A percentile compares a stretch with the other conserved stretches of the same genome.
Conservation (phyloP, 306 rosid genomes). For the Malus asiatica region DNA sequence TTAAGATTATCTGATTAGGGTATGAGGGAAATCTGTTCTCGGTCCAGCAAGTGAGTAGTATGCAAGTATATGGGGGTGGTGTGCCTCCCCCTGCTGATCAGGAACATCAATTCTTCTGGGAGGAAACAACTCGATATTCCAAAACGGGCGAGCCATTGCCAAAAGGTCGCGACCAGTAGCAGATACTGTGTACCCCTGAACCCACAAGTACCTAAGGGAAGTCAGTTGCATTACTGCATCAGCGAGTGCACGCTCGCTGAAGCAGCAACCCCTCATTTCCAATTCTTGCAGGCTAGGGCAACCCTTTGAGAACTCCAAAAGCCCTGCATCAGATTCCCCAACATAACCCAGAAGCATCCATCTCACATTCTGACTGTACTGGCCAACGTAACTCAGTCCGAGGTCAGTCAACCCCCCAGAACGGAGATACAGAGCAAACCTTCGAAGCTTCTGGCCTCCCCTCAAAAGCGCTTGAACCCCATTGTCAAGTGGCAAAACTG, state of each 20-base stretch:
- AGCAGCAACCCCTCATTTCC: constrained; percentile 88
- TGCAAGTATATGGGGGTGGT: constrained; percentile 86
- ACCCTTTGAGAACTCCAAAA: constrained; percentile 63
- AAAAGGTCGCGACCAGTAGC: constrained; percentile 56
- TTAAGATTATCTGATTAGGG: background rate
- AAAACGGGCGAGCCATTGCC: constrained; percentile 75
- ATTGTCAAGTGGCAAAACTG: constrained; percentile 88
- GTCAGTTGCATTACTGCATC: constrained; percentile 50
- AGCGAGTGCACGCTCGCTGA: constrained; percentile 79
- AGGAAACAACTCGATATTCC: constrained; percentile 89
- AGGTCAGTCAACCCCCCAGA: constrained; percentile 72
- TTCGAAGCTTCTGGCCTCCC: constrained; percentile 74
- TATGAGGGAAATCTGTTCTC: constrained; percentile 65
- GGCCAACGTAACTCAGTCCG: constrained; percentile 74
- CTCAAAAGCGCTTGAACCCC: constrained; percentile 78
- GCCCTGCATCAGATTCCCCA: constrained; percentile 78
- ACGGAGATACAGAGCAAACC: constrained; percentile 86
- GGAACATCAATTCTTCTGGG: constrained; percentile 29
- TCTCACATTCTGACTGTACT: constrained; percentile 74
- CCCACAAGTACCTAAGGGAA: constrained; percentile 86
- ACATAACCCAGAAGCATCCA: constrained; percentile 97
- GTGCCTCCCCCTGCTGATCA: constrained; percentile 24
- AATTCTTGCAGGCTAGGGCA: constrained; percentile 88
- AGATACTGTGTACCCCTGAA: constrained; percentile 77
- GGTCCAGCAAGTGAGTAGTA: constrained; percentile 97